Conservation (phyloP, 2,329 filamentous ascomycete genomes). For the Pseudodiploospora longispora region DNA sequence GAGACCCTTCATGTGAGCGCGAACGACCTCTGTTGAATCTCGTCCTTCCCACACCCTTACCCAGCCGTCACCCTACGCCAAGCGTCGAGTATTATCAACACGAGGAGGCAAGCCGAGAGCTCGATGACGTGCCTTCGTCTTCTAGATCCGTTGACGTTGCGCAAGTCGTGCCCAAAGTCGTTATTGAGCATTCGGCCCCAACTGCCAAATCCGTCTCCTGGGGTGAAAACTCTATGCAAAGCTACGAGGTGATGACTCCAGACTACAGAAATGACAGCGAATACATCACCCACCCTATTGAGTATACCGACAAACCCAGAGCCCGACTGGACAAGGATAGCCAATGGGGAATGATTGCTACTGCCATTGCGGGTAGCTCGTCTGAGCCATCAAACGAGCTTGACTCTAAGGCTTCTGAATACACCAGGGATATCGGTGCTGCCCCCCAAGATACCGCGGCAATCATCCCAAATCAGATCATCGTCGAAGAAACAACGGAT, state of each 20-base stretch:
- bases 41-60: constrained; percentile 50
- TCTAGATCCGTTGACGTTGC: constrained; percentile 24
- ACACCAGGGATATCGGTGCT: constrained; percentile 10
- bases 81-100: constrained; percentile 15
- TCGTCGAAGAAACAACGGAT: constrained; percentile 32
- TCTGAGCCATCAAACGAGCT: constrained; percentile 28
- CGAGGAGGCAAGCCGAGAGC: constrained; percentile 10
- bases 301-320: constrained; percentile 21
- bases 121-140: constrained; percentile 15
- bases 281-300: constrained; percentile 15
- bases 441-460: constrained; percentile 12
- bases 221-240: constrained; percentile 57
- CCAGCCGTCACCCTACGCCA: constrained; percentile 37
- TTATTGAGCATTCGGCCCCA: constrained; percentile 27
- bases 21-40: constrained; percentile 53
- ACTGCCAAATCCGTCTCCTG: constrained; percentile 51
- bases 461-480: constrained; percentile 14
- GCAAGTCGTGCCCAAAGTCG: constrained; percentile 31
- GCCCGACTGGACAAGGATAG: constrained; percentile 31
- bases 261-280: constrained; percentile 31
- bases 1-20: constrained; percentile 47
- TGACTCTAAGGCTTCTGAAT: constrained; percentile 14
- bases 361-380: constrained; percentile 36
- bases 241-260: constrained; percentile 54
- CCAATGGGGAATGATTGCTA: constrained; percentile 46